Base-by-base conservation (phyloP, 2,329 filamentous ascomycete species). In the Ceratocystis colombiana region DNA sequence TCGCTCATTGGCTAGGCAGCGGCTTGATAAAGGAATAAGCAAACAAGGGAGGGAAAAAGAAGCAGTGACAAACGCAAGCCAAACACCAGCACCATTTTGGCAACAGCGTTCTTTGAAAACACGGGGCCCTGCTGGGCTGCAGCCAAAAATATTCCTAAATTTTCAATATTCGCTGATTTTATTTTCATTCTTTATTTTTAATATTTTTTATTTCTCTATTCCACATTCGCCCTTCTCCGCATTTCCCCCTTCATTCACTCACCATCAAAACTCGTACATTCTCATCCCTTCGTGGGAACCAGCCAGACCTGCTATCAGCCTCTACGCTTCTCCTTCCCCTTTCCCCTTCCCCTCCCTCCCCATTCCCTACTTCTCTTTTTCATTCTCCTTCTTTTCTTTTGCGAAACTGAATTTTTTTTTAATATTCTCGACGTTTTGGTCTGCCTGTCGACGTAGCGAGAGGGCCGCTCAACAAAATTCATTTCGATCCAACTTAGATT, bases 71-170 rank as follows among this genome's bases (percentile, higher is more conserved):
- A 25, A 20, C 8, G 48, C 48, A 53, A 12, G 25, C 48, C 8
- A 20, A 53, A 25, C 20, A 53, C 8, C 20, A 53, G 20, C 20
- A 25, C 20, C 7, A 53, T 53, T 25, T 53, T 53, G 20, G 48
- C 48, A 53, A 53, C 48, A 30, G 53, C 25, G 53, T 30, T 15
- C 53, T 59, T 59, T 33, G 28, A 17, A 17, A 17, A 30, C 53
- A 59, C 53, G 28, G 28, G 33, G 33, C 53, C 53, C 53, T 59
- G 28, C 53, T 59, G 28, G 37, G 37, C 37, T 10, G 28, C 53
- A 3, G 25, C 64, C 50, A 61, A 55, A 61, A 61, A 62, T 62
- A 62, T 62, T 62, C 30, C 30, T 33, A 33, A 33, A 33, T 33
- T 33, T 33, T 33, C 30, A 33, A 33, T 33, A 33, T 7, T 33